Evolutionary conservation across 805 yeast species (phyloP).

Genomic region (Pichia kluyveri): DNA sequence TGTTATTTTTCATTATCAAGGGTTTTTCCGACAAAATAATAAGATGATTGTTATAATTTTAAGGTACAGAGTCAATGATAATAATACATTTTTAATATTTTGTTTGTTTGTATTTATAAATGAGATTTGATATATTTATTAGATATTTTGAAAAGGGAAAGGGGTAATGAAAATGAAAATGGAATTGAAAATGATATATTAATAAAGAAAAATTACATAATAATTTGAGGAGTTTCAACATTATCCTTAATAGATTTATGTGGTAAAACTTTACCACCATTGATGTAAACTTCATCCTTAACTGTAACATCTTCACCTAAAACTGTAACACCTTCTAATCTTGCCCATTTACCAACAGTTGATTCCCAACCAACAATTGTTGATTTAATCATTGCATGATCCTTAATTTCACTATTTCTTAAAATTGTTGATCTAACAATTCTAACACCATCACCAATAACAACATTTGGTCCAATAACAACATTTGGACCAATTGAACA

Average conservation of each 20-base stretch:
- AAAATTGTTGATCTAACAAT: slow-evolving; percentile 90
- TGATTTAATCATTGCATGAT: slow-evolving; percentile 96
- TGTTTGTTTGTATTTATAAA: no score
- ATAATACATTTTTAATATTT: no score
- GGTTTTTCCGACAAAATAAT: no score
- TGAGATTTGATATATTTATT: no score
- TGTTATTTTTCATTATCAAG: no score
- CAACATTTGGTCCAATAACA: slow-evolving; percentile 92
- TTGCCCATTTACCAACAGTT: slow-evolving; percentile 96
- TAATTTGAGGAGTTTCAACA: slow-evolving; percentile 96
- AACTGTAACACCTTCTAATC: slow-evolving; percentile 95
- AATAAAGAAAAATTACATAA: slow-evolving; percentile 54
- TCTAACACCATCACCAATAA: slow-evolving; percentile 97
- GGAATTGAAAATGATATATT: neutral
- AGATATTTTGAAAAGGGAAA: no score
- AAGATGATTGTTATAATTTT: no score
- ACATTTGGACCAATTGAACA: slow-evolving; percentile 99
- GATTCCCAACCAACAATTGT: slow-evolving; percentile 99
- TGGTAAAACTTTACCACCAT: slow-evolving; percentile 98
- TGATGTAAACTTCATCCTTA: slow-evolving; percentile 96
- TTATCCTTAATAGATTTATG: slow-evolving; percentile 94
- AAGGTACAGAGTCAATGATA: no score
- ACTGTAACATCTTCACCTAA: slow-evolving; percentile 98
- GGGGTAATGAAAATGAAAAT: no score
- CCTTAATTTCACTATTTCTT: slow-evolving; percentile 85